Evolutionary conservation across 192 early-diverging fungal genomes (phyloP).

Genomic region (Phycomyces nitens): DNA sequence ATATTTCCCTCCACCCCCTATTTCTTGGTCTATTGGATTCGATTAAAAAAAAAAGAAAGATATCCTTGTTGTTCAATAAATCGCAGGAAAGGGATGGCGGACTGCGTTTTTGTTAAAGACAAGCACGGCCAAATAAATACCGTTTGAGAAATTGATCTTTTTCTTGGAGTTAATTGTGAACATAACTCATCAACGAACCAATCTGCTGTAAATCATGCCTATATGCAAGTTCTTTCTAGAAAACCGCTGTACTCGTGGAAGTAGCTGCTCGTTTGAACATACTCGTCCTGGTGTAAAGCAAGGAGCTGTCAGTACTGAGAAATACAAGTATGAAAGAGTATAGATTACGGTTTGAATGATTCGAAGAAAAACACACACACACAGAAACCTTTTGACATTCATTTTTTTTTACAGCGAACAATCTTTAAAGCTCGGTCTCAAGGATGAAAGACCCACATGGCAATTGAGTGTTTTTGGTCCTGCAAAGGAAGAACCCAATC

Average conservation of each 20-base stretch:
- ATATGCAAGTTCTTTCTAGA: constrained; percentile 49
- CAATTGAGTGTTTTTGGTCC: constrained; percentile 57
- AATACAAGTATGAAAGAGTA: constrained; percentile 39
- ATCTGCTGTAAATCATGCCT: constrained; percentile 9
- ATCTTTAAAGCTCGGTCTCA: constrained; percentile 39
- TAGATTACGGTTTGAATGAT: constrained; percentile 7
- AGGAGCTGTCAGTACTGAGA: constrained; percentile 29
- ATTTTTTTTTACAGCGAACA: constrained; percentile 32
- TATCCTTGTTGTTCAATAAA: neutral
- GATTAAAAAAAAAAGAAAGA: too few species aligned
- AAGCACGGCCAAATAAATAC: neutral
- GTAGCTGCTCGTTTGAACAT: constrained; percentile 56
- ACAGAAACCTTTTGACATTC: constrained; percentile 26
- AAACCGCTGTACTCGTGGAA: constrained; percentile 56
- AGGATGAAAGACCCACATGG: constrained; percentile 46
- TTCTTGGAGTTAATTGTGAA: constrained; percentile 1
- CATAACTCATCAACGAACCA: neutral
- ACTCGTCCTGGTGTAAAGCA: constrained; percentile 39
- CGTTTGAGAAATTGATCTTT: constrained; percentile 1
- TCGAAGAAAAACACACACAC: constrained; percentile 13
- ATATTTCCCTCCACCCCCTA: too few species aligned
- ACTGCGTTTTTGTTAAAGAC: neutral
- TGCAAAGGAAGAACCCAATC: constrained; percentile 52
- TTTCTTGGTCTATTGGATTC: too few species aligned
- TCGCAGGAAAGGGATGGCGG: neutral